These are phyloP conservation scores for Bryoglossum gracile DNA, from an alignment of 495 filamentous ascomycete species.

Conservation along the genomic window DNA sequence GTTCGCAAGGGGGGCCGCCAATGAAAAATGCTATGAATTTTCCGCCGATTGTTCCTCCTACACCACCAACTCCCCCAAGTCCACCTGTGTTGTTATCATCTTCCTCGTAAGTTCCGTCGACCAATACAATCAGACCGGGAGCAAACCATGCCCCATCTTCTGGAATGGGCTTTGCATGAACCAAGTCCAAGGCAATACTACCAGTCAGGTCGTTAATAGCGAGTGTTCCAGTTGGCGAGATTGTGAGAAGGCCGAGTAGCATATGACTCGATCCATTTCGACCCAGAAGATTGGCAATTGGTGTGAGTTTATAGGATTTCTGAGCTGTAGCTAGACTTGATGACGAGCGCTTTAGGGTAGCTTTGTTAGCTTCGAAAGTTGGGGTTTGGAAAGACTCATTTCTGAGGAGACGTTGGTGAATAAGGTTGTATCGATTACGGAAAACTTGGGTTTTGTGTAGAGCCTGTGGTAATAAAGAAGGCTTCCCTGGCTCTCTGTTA, in stretches of 20 bases:
- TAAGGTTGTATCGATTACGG: slow-evolving; percentile 78
- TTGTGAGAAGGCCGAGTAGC: slow-evolving; percentile 73
- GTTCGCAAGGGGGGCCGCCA: slow-evolving; percentile 84
- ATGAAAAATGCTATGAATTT: slow-evolving; percentile 84
- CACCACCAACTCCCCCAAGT: slow-evolving; percentile 65
- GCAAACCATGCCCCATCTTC: slow-evolving; percentile 84
- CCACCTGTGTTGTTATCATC: slow-evolving; percentile 62
- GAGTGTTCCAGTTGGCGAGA: slow-evolving; percentile 75
- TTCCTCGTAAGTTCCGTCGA: slow-evolving; percentile 93
- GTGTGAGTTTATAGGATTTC: slow-evolving; percentile 80
- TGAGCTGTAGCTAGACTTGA: slow-evolving; percentile 43
- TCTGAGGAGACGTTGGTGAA: slow-evolving; percentile 83
- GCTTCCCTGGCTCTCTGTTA: slow-evolving; percentile 49
- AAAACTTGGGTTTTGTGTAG: slow-evolving; percentile 79
- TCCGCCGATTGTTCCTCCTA: slow-evolving; percentile 83
- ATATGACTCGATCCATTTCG: slow-evolving; percentile 80
- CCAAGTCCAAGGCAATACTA: slow-evolving; percentile 75
- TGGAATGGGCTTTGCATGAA: slow-evolving; percentile 72
- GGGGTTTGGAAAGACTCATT: slow-evolving; percentile 91
- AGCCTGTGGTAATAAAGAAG: slow-evolving; percentile 71
- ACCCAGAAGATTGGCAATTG: slow-evolving; percentile 87
- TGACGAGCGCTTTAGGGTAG: slow-evolving; percentile 44
- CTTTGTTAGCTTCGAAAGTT: slow-evolving; percentile 44
- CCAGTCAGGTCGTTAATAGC: slow-evolving; percentile 82
- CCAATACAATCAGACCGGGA: slow-evolving; percentile 89